phyloP scores from a whole-genome alignment of 768 basidiomycete genomes.

The Hygrocybe coccinea region DNA sequence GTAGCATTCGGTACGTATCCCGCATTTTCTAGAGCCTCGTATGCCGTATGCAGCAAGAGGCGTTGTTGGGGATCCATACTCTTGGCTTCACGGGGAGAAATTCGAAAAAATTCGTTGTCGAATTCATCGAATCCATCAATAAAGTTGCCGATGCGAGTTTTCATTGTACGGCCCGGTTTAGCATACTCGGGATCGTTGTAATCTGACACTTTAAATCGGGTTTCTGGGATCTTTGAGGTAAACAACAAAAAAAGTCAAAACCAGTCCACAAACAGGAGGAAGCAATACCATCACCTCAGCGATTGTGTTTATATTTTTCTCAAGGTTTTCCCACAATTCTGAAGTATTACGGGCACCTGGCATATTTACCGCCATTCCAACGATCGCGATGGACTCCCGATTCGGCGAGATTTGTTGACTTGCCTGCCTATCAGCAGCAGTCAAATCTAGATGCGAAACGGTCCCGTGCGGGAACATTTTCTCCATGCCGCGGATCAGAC shows the following conservation, averaged over 20 bases:
- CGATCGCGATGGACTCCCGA: constrained; percentile 58
- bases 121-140: constrained; percentile 52
- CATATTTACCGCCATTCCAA: constrained; percentile 65
- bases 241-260: neutral
- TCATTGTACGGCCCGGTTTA: constrained; percentile 40
- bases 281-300: constrained; percentile 44
- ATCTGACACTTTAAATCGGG: constrained; percentile 48
- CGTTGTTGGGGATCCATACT: constrained; percentile 78
- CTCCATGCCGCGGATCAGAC: constrained; percentile 37
- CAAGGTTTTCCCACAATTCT: constrained; percentile 57
- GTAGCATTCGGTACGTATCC: constrained; percentile 64
- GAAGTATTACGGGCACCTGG: constrained; percentile 47
- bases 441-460: constrained; percentile 20
- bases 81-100: constrained; percentile 68
- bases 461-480: constrained; percentile 24
- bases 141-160: constrained; percentile 60
- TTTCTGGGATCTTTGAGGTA: constrained; percentile 50
- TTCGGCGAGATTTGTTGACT: constrained; percentile 14
- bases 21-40: constrained; percentile 64
- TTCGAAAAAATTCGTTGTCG: constrained; percentile 67
- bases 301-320: constrained; percentile 51
- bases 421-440: constrained; percentile 8
- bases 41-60: constrained; percentile 58
- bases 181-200: constrained; percentile 28
- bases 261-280: constrained; percentile 4